A percentile compares a stretch with the other conserved stretches of the same genome.
phyloP scores from a whole-genome alignment of 257 asterid species.

The Fraxinus anomala region DNA sequence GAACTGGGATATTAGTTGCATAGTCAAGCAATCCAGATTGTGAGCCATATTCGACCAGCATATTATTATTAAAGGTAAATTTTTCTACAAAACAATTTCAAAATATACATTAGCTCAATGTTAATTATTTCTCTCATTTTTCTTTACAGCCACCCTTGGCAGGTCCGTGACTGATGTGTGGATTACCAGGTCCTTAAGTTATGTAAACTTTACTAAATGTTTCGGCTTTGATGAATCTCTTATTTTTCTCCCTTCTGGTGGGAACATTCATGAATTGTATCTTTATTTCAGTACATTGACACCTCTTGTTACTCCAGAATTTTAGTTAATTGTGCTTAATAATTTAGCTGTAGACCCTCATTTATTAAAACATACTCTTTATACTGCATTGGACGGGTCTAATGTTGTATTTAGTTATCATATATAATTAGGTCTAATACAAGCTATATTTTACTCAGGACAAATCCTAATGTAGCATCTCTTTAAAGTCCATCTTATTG shows the following conservation, averaged over 20 bases:
- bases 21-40: background rate
- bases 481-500: too few species aligned
- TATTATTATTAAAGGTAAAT: background rate
- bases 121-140: background rate
- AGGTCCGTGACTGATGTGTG: background rate
- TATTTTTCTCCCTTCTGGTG: background rate
- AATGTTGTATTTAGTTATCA: background rate
- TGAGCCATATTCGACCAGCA: background rate
- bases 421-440: too few species aligned
- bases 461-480: too few species aligned
- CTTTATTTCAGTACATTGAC: background rate
- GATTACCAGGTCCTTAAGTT: background rate
- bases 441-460: too few species aligned
- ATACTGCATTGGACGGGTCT: background rate
- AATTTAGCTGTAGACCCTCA: too few species aligned
- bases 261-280: background rate
- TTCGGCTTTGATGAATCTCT: background rate
- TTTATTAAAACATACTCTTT: too few species aligned
- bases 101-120: background rate
- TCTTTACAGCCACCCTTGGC: background rate
- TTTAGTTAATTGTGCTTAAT: too few species aligned
- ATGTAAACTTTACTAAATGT: background rate
- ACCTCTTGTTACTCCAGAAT: background rate
- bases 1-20: constrained; percentile 7
- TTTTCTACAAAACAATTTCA: background rate